Base-by-base conservation (phyloP, 1,284 basidiomycete species). In the Puccinia polysora region DNA sequence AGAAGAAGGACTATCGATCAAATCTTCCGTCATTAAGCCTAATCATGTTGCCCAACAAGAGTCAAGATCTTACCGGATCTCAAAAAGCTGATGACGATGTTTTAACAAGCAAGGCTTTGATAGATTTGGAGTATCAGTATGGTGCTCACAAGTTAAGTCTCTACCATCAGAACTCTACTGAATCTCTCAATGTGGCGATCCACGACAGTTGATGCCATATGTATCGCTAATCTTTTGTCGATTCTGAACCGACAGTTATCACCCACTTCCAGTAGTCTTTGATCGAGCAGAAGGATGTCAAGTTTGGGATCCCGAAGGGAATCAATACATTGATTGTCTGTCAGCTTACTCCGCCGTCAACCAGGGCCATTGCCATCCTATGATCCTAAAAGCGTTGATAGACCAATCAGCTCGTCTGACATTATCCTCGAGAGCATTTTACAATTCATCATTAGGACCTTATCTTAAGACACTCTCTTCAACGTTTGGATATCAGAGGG, bases 401-500 rank as follows among this genome's bases (percentile, higher is more conserved):
- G 85, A 87, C 58, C 95, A 98, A 83, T 89, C 94, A 0, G 87
- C 88, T 81, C 89, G 87, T 80, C 85, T 97, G 73, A 97, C 95
- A 0, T 86, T 98, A 62, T 93, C 91, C 18, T 97, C 93, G 60
- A 86, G 95, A 73, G 95, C 95, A 0, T 98, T 98, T 84, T 93
- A 97, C 84, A 97, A 96, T 79, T 88, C 88, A 53, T 84, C 89
- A 73, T 91, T 98, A 76, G 92, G 91, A 0, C 85, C 84, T 25
- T 98, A 95, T 80, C 91, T 93, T 1, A 84, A 91, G 81, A 86
- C 88, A 80, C 83, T 97, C 71, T 94, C 90, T 14, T 82, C 86
- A 76, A 85, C 91, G 81, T 91, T 94, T 77, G 88, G 87, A 15
- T 95, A 90, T 79, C 90, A 91, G 58, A 94, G 94, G 88, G 91